Conservation (phyloP, 139 green algal genomes). For the Chlorella ohadii region DNA sequence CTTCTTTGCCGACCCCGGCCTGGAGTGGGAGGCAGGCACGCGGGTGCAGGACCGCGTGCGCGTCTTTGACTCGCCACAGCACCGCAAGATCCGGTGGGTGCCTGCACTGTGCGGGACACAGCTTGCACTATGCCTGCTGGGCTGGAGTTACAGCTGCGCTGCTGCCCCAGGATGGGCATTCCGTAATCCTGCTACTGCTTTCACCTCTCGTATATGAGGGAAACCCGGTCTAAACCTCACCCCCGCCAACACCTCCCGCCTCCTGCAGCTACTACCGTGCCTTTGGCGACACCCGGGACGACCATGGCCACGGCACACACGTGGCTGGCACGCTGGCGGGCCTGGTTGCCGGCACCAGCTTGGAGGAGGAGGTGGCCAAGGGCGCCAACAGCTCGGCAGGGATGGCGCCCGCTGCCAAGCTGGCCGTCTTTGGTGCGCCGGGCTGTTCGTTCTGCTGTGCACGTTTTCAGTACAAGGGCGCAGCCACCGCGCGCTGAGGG, state of each 20-base stretch:
- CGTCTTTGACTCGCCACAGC: constrained; percentile 56
- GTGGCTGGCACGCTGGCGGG: constrained; percentile 76
- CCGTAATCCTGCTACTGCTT: too few relatives aligned
- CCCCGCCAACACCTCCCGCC: too few relatives aligned
- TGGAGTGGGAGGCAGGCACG: background rate
- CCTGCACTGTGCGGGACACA: too few relatives aligned
- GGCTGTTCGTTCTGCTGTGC: too few relatives aligned
- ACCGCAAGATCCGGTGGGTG: constrained; percentile 83
- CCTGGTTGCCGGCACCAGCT: background rate
- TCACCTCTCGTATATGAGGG: too few relatives aligned
- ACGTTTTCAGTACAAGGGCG: too few relatives aligned
- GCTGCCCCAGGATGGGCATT: too few relatives aligned
- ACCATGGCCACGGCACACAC: constrained; percentile 89
- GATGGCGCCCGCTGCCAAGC: constrained; percentile 75
- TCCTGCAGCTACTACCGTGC: constrained; percentile 56
- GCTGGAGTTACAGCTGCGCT: too few relatives aligned
- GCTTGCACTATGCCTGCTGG: too few relatives aligned
- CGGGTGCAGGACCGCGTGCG: background rate
- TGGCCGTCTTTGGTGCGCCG: constrained; percentile 88
- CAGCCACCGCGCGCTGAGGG: too few relatives aligned
- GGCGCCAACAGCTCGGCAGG: constrained; percentile 58
- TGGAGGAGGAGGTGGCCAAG: background rate
- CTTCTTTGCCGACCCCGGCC: constrained; percentile 76
- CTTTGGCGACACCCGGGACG: constrained; percentile 69
- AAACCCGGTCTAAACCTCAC: too few relatives aligned